Evolutionary conservation across 805 yeast species (phyloP).

Genomic region (Candida michaelii): DNA sequence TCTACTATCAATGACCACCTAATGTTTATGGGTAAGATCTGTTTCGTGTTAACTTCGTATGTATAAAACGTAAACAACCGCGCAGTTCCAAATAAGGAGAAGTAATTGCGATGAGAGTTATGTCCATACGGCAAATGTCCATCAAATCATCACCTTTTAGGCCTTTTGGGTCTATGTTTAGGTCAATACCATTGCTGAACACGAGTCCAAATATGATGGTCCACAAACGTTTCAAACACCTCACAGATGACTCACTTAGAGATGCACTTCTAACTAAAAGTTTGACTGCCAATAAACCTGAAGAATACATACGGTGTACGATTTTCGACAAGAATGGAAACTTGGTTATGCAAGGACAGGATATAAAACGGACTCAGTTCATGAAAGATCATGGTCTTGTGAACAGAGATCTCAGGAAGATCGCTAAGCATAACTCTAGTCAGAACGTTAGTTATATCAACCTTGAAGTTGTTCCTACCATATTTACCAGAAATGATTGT

Average conservation of each 20-base stretch:
- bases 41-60: too few relatives aligned
- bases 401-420: constrained; percentile 60
- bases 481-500: constrained; percentile 47
- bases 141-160: too few relatives aligned
- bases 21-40: too few relatives aligned
- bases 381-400: constrained; percentile 46
- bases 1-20: too few relatives aligned
- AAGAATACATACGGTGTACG: constrained; percentile 46
- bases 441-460: constrained; percentile 21
- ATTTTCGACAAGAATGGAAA: constrained; percentile 49
- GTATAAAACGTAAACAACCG: constrained; percentile 3
- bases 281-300: constrained; percentile 18
- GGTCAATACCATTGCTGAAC: background rate
- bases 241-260: constrained; percentile 9
- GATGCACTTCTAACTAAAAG: constrained; percentile 24
- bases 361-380: constrained; percentile 42
- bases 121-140: too few relatives aligned
- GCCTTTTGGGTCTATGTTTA: background rate
- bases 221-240: background rate
- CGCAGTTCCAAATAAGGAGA: constrained; percentile 1
- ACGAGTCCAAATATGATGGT: too few relatives aligned
- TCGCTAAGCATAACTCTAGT: constrained; percentile 33
- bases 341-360: constrained; percentile 45
- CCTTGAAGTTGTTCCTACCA: constrained; percentile 57
- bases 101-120: constrained; percentile 4